Evolutionary conservation across 208 protist genomes (phyloP).

Genomic region (Porcisia hertigi): DNA sequence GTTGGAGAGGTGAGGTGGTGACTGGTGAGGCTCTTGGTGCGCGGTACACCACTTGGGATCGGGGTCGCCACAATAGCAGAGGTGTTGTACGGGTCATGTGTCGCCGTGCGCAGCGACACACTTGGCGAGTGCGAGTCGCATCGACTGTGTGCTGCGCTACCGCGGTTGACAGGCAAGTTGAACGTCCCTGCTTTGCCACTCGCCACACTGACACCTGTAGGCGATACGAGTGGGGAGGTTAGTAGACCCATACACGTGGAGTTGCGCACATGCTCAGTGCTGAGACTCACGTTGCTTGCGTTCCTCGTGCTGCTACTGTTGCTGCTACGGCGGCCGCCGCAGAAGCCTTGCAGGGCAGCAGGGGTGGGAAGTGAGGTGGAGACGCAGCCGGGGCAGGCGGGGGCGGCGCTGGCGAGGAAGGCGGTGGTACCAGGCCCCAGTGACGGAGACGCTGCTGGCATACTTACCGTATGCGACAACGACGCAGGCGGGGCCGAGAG

Average conservation of each 20-base stretch:
- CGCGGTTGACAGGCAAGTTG: neutral
- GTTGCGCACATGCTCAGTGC: neutral
- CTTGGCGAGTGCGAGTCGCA: slow-evolving; percentile 7
- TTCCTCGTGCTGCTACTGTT: neutral
- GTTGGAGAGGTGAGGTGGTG: slow-evolving; percentile 13
- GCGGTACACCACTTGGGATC: slow-evolving; percentile 2
- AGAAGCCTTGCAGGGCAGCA: neutral
- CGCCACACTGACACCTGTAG: neutral
- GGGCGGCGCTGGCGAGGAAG: neutral
- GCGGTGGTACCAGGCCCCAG: neutral
- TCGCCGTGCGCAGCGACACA: slow-evolving; percentile 9
- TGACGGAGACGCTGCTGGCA: neutral
- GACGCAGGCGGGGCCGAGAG: neutral
- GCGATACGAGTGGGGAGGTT: neutral
- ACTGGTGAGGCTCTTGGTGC: slow-evolving; percentile 13
- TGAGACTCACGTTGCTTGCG: neutral
- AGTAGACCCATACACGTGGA: neutral
- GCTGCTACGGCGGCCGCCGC: too few species aligned
- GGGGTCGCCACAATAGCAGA: slow-evolving; percentile 9
- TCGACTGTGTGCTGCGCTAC: slow-evolving; percentile 11
- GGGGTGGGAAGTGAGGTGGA: neutral
- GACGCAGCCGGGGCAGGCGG: neutral
- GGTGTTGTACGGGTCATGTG: slow-evolving; percentile 27
- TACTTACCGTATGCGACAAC: neutral
- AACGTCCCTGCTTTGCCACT: neutral